A percentile compares a stretch with the other conserved stretches of the same genome.
Evolutionary conservation across 257 asterid genomes (phyloP).

Genomic region (Avicennia marina): DNA sequence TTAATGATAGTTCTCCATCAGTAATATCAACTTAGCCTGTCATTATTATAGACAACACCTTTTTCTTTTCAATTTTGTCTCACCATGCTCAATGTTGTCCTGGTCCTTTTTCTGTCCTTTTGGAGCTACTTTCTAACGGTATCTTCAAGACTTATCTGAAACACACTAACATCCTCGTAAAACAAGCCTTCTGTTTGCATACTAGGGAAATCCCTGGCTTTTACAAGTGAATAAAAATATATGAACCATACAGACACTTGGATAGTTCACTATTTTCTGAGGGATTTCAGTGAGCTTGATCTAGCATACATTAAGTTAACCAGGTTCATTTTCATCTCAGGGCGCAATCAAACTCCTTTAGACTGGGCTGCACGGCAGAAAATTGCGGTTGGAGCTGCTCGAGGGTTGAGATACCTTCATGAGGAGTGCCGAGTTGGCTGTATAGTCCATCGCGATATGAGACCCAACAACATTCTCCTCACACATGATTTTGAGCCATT

Average conservation of each 20-base stretch:
- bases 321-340: slow-evolving; percentile 27
- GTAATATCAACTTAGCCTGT: no score
- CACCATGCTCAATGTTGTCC: background rate
- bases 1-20: no score
- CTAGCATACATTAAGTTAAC: background rate
- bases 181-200: no score
- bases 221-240: no score
- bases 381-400: slow-evolving; percentile 83
- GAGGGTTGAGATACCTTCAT: slow-evolving; percentile 88
- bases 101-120: background rate
- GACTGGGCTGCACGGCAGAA: slow-evolving; percentile 74
- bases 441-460: slow-evolving; percentile 85
- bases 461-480: slow-evolving; percentile 92
- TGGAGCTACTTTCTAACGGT: background rate
- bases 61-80: no score
- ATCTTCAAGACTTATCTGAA: no score
- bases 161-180: no score
- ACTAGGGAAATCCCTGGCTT: no score
- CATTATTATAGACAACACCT: no score
- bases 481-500: slow-evolving; percentile 95
- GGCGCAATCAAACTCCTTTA: slow-evolving; percentile 35
- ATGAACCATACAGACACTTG: background rate
- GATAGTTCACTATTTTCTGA: background rate
- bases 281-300: slow-evolving; percentile 1
- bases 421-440: slow-evolving; percentile 97